Evolutionary conservation across 2,329 filamentous ascomycete genomes (phyloP).

Genomic region (Plectosphaerella cucumerina): DNA sequence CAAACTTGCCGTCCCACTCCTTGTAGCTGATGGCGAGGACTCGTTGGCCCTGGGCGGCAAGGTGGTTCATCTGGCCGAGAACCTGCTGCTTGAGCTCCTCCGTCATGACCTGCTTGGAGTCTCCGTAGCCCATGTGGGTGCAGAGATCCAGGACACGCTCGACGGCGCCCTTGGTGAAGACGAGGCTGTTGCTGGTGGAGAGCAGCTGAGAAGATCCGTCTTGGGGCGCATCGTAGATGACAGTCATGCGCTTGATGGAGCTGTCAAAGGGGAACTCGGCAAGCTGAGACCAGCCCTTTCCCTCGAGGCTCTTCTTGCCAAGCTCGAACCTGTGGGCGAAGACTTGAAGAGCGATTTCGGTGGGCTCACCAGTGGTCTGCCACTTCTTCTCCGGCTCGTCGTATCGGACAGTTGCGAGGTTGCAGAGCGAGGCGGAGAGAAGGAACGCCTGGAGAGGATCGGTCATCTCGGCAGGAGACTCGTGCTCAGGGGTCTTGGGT

Average conservation of each 20-base stretch:
- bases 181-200: slow-evolving; percentile 36
- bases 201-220: slow-evolving; percentile 1
- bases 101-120: slow-evolving; percentile 39
- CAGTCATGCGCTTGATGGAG: slow-evolving; percentile 74
- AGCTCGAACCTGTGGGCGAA: slow-evolving; percentile 65
- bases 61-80: slow-evolving; percentile 48
- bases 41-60: slow-evolving; percentile 66
- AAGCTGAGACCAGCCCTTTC: slow-evolving; percentile 55
- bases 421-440: slow-evolving; percentile 59
- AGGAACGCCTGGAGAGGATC: slow-evolving; percentile 48
- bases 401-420: slow-evolving; percentile 55
- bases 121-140: slow-evolving; percentile 39
- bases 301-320: slow-evolving; percentile 50
- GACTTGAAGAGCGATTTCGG: slow-evolving; percentile 73
- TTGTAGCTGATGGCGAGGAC: slow-evolving; percentile 69
- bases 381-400: slow-evolving; percentile 53
- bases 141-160: slow-evolving; percentile 58
- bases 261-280: slow-evolving; percentile 78
- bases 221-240: slow-evolving; percentile 56
- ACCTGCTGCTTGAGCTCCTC: slow-evolving; percentile 46
- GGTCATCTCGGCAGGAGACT: slow-evolving; percentile 39
- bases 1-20: slow-evolving; percentile 47
- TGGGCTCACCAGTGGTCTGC: slow-evolving; percentile 67
- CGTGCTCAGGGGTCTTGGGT: slow-evolving; percentile 28
- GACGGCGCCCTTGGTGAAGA: slow-evolving; percentile 61